Base-by-base conservation (phyloP, 805 yeast species). In the Clavispora santaluciae region DNA sequence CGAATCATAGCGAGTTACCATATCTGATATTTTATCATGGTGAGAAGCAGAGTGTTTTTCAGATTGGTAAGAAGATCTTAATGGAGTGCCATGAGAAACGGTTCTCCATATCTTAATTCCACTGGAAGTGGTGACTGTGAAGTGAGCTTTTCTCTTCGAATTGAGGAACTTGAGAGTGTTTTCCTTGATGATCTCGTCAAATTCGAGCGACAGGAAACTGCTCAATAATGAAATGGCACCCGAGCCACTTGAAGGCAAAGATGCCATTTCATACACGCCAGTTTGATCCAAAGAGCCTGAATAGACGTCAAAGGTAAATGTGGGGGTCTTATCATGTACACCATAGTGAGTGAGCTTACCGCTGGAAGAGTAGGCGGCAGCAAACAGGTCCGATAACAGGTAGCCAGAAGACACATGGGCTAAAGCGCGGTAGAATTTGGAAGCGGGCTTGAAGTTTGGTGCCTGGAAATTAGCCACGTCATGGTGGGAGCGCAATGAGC, bases 251-350 rank as follows among this genome's bases (percentile, higher is more conserved):
- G 45, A 52, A 4, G 59, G 54, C 41, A 70, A 45, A 1, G 57
- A 37, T 39, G 58, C 64, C 74, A 70, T 67, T 42, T 71, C 76
- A 44, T 64, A 67, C 9, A 67, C 36, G 1, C 76, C 76, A 1
- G 60, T 63, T 45, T 71, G 75, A 40, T 70, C 74, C 13, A 61
- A 49, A 1, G 70, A 63, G 1, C 68, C 72, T 1, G 62, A 45
- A 43, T 59, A 68, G 5, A 70, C 38, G 39, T 68, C 62, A 21
- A 59, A 44, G 2, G 59, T 38, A 62, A 65, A 63, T 23, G 46
- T 44, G 2, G 67, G 57, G n/a, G 41, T 9, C 11, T 40, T 44
- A 8, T 42, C 44, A 12, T 36, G 33, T 12, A 43, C 42, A 20
- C 50, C 41, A 39, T 46, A 56, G 23, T 58, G 57, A 2, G 63